Evolutionary conservation across 116 monocot species (phyloP).

Genomic region (Zostera marina): DNA sequence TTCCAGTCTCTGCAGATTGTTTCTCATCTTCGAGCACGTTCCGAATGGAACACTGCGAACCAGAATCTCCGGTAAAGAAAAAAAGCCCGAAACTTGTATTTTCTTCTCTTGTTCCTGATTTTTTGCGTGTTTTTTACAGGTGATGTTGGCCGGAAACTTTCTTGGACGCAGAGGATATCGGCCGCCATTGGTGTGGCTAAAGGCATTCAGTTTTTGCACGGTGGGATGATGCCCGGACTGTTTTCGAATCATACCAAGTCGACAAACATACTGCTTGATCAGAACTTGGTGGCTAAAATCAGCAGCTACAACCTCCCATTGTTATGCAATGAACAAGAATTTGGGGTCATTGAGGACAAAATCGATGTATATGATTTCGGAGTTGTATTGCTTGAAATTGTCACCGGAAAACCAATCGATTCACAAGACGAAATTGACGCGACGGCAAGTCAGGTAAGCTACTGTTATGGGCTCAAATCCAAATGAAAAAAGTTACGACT

Average conservation of each 20-base stretch:
- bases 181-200: conserved; percentile 74
- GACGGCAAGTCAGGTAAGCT: conserved; percentile 44
- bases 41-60: conserved; percentile 67
- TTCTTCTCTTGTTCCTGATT: background rate
- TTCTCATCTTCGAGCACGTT: conserved; percentile 60
- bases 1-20: conserved; percentile 61
- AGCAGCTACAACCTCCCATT: conserved; percentile 72
- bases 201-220: conserved; percentile 78
- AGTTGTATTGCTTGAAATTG: conserved; percentile 69
- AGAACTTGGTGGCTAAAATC: conserved; percentile 72
- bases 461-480: background rate
- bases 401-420: conserved; percentile 51
- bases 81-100: too few species aligned
- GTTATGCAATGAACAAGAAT: conserved; percentile 39
- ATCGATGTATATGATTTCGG: conserved; percentile 81
- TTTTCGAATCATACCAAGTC: conserved; percentile 59
- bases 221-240: conserved; percentile 79
- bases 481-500: background rate
- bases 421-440: conserved; percentile 27
- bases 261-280: conserved; percentile 66
- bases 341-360: too few species aligned
- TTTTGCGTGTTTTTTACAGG: conserved; percentile 17
- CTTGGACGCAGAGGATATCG: conserved; percentile 78
- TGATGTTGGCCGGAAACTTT: conserved; percentile 37
- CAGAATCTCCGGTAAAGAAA: conserved; percentile 42